Conservation (phyloP, 805 yeast genomes). For the Starmerella gropengiesseri region DNA sequence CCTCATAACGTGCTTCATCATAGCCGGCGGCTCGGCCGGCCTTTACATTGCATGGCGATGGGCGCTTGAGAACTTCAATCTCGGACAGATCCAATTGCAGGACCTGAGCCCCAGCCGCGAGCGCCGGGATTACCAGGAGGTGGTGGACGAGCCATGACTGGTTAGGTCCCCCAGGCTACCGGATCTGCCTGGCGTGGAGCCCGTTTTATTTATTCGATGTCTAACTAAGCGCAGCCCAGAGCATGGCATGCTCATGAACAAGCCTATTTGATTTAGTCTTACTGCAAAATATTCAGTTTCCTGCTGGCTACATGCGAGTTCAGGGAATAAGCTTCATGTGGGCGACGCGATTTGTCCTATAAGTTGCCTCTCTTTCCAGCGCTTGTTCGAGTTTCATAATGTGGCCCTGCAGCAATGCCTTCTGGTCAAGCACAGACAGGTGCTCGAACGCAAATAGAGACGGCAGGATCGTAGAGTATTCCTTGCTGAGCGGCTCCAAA, state of each 20-base stretch:
- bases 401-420: background rate
- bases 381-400: background rate
- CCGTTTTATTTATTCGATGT: background rate
- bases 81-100: constrained; percentile 23
- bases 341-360: background rate
- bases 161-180: no score
- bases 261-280: no score
- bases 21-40: constrained; percentile 12
- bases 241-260: no score
- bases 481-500: background rate
- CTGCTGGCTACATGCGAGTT: no score
- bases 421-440: background rate
- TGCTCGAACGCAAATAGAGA: background rate
- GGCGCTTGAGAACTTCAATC: constrained; percentile 23
- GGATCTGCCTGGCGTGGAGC: background rate
- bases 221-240: no score
- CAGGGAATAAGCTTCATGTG: no score
- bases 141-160: constrained; percentile 21
- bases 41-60: constrained; percentile 21
- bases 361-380: background rate
- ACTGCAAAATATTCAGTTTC: no score
- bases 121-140: constrained; percentile 16
- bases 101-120: constrained; percentile 13
- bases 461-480: background rate
- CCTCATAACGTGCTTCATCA: constrained; percentile 8